phyloP scores from a whole-genome alignment of 768 basidiomycete species.

The Tulasnella sp. region DNA sequence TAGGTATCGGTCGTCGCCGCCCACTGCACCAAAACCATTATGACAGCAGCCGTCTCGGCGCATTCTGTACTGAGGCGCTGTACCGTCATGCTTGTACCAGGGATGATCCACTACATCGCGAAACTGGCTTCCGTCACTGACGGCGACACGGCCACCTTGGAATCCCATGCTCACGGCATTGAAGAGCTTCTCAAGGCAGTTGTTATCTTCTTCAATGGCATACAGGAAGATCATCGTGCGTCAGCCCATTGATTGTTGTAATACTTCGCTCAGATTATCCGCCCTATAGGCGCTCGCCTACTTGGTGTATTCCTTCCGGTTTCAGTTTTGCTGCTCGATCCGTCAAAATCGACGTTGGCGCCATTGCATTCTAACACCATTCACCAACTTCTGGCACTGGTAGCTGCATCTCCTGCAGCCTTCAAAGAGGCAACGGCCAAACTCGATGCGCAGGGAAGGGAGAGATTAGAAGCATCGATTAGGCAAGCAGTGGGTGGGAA shows the following conservation, averaged over 20 bases:
- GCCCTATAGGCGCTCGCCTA: constrained; percentile 44
- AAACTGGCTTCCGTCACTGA: constrained; percentile 44
- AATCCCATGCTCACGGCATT: constrained; percentile 47
- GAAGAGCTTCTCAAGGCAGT: constrained; percentile 79
- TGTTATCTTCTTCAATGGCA: constrained; percentile 43
- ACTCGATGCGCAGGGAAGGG: constrained; percentile 44
- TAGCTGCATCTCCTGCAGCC: constrained; percentile 51
- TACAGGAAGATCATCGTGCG: constrained; percentile 53
- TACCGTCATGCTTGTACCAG: constrained; percentile 59
- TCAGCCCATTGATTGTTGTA: constrained; percentile 8
- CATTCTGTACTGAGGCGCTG: constrained; percentile 59
- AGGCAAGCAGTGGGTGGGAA: constrained; percentile 55
- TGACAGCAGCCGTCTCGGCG: constrained; percentile 55
- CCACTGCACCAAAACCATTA: constrained; percentile 79
- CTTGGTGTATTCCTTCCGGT: constrained; percentile 67
- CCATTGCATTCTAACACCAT: constrained; percentile 47
- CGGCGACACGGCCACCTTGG: constrained; percentile 41
- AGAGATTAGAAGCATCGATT: constrained; percentile 62
- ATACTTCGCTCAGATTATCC: not conserved
- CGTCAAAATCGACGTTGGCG: constrained; percentile 32
- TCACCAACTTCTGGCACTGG: constrained; percentile 56
- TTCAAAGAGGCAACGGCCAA: constrained; percentile 77
- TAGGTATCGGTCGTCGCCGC: constrained; percentile 75
- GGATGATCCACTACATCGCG: constrained; percentile 67
- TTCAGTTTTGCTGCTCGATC: constrained; percentile 54